Base-by-base conservation (phyloP, 768 basidiomycete species). In the Boletus rufocinnamomeus region DNA sequence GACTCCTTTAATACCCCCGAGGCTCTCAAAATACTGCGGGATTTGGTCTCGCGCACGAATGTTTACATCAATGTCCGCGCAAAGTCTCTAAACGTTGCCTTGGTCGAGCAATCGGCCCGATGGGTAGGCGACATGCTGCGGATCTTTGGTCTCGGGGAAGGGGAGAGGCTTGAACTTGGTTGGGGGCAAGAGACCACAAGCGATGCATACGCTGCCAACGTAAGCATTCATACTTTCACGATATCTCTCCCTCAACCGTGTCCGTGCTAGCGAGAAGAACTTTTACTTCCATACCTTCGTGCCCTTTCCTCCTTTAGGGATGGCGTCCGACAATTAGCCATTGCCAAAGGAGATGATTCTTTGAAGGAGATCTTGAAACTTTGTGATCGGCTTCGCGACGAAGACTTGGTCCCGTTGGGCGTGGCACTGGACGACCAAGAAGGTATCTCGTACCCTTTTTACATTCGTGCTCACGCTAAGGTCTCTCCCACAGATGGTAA, bases 401-500 rank as follows among this genome's bases (percentile, higher is more conserved):
- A 83, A 35, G 95, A 97, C 68, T 77, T 98, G 44, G 88, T 95
- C 44, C 88, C 94, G n/a, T 79, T 98, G 50, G 97, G 97, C 9
- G 93, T 99, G 7, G 95, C 95, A 9, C 78, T 99, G 35, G 97
- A 98, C 70, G 97, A 99, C 77, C 93, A 94, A 76, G 93, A 95
- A 80, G 94, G 94, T 87, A 55, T 53, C 2, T 61, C 51, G 77
- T 72, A 0, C 13, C 9, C 4, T 43, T 44, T 44, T 45, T 35
- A 38, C 51, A 19, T 51, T 50, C 40, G 11, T 40, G 21, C 25
- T 41, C 35, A 25, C 21, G 21, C 57, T 25, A 28, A 54, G 17
- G 35, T 50, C 11, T 38, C 35, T 32, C 38, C 48, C 32, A 32
- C 63, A 95, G 95, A 95, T 77, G 95, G 95, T n/a, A 87, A 86